Conservation (phyloP, 345 rosid genomes). For the Raphanus raphanistrum region DNA sequence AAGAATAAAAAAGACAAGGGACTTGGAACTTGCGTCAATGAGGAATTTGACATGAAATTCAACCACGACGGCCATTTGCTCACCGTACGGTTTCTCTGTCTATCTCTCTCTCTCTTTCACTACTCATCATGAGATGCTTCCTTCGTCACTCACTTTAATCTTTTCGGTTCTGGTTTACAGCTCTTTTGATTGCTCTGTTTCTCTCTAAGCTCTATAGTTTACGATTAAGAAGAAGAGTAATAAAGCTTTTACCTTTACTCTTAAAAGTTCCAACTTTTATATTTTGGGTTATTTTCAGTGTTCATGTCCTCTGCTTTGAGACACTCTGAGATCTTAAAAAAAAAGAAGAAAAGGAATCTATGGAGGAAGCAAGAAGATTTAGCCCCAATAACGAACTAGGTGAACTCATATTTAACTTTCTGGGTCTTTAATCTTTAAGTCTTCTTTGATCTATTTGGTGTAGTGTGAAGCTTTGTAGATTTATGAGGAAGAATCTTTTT, state of each 20-base stretch:
- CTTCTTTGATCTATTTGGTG: not conserved
- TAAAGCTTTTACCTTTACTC: slow-evolving; percentile 13
- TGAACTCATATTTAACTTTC: too few relatives aligned
- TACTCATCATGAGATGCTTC: slow-evolving; percentile 36
- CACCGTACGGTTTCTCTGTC: slow-evolving; percentile 21
- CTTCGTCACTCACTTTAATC: slow-evolving; percentile 27
- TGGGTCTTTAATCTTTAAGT: not conserved
- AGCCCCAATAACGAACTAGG: not conserved
- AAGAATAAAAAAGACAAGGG: slow-evolving; percentile 25
- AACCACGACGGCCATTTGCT: slow-evolving; percentile 35
- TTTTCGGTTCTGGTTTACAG: slow-evolving; percentile 15
- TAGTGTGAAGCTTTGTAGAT: not conserved
- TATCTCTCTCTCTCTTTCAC: slow-evolving; percentile 18
- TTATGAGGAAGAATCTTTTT: not conserved
- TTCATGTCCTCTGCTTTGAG: too few relatives aligned
- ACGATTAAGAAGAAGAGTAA: slow-evolving; percentile 10
- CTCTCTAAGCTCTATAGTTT: not conserved
- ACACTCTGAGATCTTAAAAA: too few relatives aligned
- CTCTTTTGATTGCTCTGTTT: slow-evolving; percentile 24
- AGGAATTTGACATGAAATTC: slow-evolving; percentile 38
- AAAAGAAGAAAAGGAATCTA: not conserved
- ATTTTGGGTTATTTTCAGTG: not conserved
- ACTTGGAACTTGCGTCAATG: slow-evolving; percentile 38
- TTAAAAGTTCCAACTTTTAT: too few relatives aligned
- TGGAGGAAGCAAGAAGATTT: not conserved